Conservation (phyloP, 768 basidiomycete species). For the Porpolomopsis calyptriformis region DNA sequence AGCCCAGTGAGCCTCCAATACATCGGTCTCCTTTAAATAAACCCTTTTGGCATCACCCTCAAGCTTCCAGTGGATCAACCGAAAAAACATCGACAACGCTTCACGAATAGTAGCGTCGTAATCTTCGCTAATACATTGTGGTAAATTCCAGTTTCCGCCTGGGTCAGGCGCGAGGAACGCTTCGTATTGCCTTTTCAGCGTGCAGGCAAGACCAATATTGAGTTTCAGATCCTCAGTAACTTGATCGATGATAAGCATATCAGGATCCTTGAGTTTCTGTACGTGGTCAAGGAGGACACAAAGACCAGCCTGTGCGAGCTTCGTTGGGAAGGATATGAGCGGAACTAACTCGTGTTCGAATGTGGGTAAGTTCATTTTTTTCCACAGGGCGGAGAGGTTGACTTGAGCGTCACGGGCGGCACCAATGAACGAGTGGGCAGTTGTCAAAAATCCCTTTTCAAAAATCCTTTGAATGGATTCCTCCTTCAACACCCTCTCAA, state of each 20-base stretch:
- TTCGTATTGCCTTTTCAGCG: conserved; percentile 91
- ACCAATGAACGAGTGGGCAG: conserved; percentile 78
- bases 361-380: conserved; percentile 82
- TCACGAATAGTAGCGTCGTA: conserved; percentile 87
- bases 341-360: conserved; percentile 85
- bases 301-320: conserved; percentile 84
- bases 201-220: conserved; percentile 83
- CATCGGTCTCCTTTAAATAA: conserved; percentile 95
- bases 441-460: conserved; percentile 79
- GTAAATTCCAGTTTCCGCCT: conserved; percentile 79
- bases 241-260: conserved; percentile 85
- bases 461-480: conserved; percentile 93
- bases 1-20: conserved; percentile 94
- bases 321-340: conserved; percentile 92
- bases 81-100: conserved; percentile 83
- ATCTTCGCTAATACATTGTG: conserved; percentile 78
- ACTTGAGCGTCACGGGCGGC: conserved; percentile 82
- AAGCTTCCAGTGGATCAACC: conserved; percentile 88
- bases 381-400: conserved; percentile 62
- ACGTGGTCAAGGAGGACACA: conserved; percentile 85
- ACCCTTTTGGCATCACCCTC: conserved; percentile 87
- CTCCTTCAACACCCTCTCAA: conserved; percentile 90
- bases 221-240: conserved; percentile 89
- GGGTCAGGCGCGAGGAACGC: conserved; percentile 84
- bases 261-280: conserved; percentile 78